Conservation (phyloP, 163 green algal species). For the Chlamydomonas reinhardtii region DNA sequence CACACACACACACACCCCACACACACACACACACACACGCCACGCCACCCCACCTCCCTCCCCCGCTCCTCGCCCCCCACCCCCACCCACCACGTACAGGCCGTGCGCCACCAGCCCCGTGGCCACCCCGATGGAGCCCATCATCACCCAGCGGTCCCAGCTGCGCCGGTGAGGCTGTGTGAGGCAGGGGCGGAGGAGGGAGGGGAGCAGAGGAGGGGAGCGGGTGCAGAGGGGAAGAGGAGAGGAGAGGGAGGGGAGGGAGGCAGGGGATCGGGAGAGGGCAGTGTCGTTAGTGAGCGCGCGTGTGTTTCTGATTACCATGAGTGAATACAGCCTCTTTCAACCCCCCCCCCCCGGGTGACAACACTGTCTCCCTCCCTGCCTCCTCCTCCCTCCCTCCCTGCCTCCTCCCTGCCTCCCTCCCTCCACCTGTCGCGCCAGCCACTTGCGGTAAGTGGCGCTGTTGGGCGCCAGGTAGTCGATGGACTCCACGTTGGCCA, state of each 20-base stretch:
- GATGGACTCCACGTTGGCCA: slow-evolving; percentile 67
- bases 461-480: slow-evolving; percentile 73
- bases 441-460: slow-evolving; percentile 68
- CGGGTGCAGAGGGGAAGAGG: no score
- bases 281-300: not conserved
- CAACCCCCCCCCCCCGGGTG: no score
- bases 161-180: slow-evolving; percentile 64
- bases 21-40: no score
- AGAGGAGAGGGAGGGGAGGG: not conserved
- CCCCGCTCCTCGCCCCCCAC: not conserved
- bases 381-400: no score
- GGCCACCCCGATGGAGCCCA: slow-evolving; percentile 65
- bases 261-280: no score
- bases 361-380: no score
- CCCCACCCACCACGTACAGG: slow-evolving; percentile 59
- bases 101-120: slow-evolving; percentile 64
- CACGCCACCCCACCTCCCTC: not conserved
- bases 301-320: no score
- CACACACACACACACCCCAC: no score
- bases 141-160: slow-evolving; percentile 78
- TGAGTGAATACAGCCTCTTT: no score
- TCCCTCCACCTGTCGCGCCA: slow-evolving; percentile 27
- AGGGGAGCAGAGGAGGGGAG: no score
- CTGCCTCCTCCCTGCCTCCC: no score
- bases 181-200: not conserved